Base-by-base conservation (phyloP, 2,329 filamentous ascomycete genomes). In the Colletotrichum higginsianum region DNA sequence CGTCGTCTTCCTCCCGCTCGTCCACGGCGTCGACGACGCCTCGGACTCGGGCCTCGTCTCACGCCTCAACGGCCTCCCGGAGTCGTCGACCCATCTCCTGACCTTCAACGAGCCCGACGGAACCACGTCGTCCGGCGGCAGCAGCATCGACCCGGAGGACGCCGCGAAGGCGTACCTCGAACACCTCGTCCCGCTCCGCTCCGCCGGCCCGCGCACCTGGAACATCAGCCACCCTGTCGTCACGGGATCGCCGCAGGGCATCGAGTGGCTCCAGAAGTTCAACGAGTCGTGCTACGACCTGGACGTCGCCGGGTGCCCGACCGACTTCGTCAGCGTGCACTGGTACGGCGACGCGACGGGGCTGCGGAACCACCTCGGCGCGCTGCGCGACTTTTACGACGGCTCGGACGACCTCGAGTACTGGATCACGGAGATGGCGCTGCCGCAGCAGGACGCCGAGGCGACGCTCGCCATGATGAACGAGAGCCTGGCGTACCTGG, bases 61-160 rank as follows among this genome's bases (percentile, higher is more conserved):
- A 2, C 75, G 75, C 2, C 75, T 84, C 9, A 66, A 73, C 57
- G 55, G 52, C 0, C 75, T 84, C 1, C 78, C 82, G 0, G 71
- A 71, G 4, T 79, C 80, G 2, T 83, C 83, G 0, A 83, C 79
- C 0, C 81, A 83, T 56, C 75, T 85, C 3, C 77, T 85, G 23
- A 78, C 78, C 0, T 85, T 85, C 66, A 84, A 84, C 69, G 83
- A 84, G 66, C 83, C 83, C 1, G 83, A 85, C 64, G 82, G 82
- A 0, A 79, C 79, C 7, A 82, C 78, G 2, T 78, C 78, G 9
- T 80, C 81, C 0, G 83, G 83, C 12, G 83, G 83, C 26, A 84
- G 82, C 63, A 72, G 76, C 11, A 82, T 84, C 56, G 78, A 76
- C 1, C 79, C 83, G 1, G 75, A 80, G 38, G 82, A 84, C 21